Conservation (phyloP, 2,329 filamentous ascomycete species). For the Helotiales sp. region DNA sequence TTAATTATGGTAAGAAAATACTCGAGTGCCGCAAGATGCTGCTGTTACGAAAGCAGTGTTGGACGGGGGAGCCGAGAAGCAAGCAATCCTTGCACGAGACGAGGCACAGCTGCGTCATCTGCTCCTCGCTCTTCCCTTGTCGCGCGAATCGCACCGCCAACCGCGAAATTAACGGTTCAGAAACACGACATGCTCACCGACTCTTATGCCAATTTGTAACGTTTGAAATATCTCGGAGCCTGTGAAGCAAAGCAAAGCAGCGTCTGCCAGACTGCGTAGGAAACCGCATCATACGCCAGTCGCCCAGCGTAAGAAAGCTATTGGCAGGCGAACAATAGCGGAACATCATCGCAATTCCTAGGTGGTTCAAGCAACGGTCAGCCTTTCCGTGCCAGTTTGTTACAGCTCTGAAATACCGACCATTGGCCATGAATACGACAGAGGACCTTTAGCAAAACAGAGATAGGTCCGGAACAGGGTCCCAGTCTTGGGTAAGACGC, state of each 20-base stretch:
- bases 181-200: conserved; percentile 2
- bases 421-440: background rate
- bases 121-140: background rate
- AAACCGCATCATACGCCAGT: too few species aligned
- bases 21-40: too few species aligned
- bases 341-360: background rate
- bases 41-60: too few species aligned
- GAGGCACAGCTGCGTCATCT: conserved; percentile 3
- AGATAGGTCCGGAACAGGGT: background rate
- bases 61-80: too few species aligned
- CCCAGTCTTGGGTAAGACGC: background rate
- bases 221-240: too few species aligned
- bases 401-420: background rate
- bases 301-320: too few species aligned
- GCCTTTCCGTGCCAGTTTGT: background rate
- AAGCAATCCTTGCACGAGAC: background rate
- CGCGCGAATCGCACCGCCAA: background rate
- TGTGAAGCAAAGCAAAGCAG: too few species aligned
- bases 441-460: background rate
- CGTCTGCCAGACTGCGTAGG: too few species aligned
- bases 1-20: too few species aligned
- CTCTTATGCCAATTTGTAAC: background rate
- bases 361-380: background rate
- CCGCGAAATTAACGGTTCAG: conserved; percentile 10
- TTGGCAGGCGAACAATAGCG: too few species aligned